Percentiles rank a stretch among this genome's conserved stretches.
Evolutionary conservation across 371 early-diverging fungal species (phyloP).

Genomic region (Actinomortierella ambigua): DNA sequence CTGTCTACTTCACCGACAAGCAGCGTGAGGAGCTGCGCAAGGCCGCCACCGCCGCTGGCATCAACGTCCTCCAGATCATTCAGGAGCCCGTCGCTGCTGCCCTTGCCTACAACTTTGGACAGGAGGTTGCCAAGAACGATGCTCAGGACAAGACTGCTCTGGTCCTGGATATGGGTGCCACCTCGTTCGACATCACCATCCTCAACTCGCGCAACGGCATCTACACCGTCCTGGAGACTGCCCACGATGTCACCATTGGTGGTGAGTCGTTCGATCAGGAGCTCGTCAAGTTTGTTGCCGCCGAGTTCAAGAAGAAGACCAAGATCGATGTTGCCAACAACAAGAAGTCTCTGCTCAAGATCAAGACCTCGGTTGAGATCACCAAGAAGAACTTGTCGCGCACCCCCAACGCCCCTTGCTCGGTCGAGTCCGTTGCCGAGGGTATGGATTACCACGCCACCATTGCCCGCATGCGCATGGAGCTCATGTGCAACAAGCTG

Average conservation of each 20-base stretch:
- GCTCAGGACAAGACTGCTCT: conserved; percentile 81
- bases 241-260: conserved; percentile 86
- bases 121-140: conserved; percentile 56
- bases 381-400: conserved; percentile 95
- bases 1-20: conserved; percentile 87
- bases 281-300: conserved; percentile 82
- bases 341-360: conserved; percentile 81
- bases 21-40: conserved; percentile 84
- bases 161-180: conserved; percentile 97
- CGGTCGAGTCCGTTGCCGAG: conserved; percentile 90
- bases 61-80: conserved; percentile 87
- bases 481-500: conserved; percentile 83
- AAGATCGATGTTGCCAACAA: conserved; percentile 78
- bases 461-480: conserved; percentile 92
- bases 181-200: conserved; percentile 93
- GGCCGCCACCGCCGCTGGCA: conserved; percentile 90
- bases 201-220: conserved; percentile 90
- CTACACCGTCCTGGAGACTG: conserved; percentile 83
- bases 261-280: conserved; percentile 94
- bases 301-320: conserved; percentile 89
- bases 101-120: conserved; percentile 86
- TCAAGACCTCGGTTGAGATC: conserved; percentile 84
- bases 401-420: conserved; percentile 89
- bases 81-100: conserved; percentile 98
- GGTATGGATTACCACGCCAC: conserved; percentile 91